Percentiles rank a stretch among this genome's conserved stretches.
These are phyloP conservation scores for Larix kaempferi DNA, from an alignment of 75 land plant species.

Conservation along the genomic window DNA sequence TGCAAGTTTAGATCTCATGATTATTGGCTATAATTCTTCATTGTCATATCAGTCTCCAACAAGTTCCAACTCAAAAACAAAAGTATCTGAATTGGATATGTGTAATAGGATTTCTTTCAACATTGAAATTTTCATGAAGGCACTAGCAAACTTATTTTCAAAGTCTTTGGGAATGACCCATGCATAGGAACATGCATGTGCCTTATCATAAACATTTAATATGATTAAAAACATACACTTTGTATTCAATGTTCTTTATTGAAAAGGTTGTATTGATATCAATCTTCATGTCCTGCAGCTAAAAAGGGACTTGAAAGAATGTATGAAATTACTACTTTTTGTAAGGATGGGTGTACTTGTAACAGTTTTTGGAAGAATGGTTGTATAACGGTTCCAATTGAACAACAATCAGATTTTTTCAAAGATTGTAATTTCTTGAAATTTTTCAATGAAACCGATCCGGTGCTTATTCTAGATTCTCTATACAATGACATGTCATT, in stretches of 20 bases:
- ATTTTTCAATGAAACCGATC: neutral
- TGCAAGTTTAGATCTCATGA: too few species aligned
- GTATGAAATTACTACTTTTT: constrained; percentile 18
- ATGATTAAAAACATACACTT: neutral
- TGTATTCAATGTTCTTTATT: neutral
- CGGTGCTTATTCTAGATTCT: neutral
- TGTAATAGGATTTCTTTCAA: too few species aligned
- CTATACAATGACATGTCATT: neutral
- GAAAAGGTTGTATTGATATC: neutral
- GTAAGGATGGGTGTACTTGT: constrained; percentile 3
- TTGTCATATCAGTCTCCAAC: too few species aligned
- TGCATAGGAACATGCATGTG: constrained; percentile 38
- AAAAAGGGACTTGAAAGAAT: constrained; percentile 22
- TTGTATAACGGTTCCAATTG: constrained; percentile 34
- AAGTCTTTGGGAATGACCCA: constrained; percentile 68
- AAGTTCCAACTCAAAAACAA: too few species aligned
- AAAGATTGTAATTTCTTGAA: constrained; percentile 21
- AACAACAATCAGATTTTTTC: constrained; percentile 22
- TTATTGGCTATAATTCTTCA: constrained; percentile 37
- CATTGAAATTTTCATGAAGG: constrained; percentile 28
- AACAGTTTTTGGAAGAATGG: constrained; percentile 30
- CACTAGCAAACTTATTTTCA: constrained; percentile 64
- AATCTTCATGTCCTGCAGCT: constrained; percentile 13
- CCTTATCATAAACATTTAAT: neutral
- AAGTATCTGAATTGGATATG: too few species aligned